Conservation (phyloP, 164 flowering plant species). For the Tinospora cordifolia region DNA sequence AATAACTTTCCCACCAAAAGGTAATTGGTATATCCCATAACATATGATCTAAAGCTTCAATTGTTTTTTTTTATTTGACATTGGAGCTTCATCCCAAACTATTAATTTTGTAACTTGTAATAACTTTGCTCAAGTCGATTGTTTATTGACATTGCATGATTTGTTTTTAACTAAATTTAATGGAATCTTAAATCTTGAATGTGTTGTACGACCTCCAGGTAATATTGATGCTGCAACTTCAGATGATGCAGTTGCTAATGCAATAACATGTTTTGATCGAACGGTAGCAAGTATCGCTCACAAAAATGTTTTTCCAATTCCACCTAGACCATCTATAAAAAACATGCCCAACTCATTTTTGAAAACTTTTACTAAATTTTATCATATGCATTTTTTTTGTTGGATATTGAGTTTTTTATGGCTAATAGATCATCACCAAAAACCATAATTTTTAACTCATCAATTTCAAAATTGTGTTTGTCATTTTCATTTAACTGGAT, state of each 20-base stretch:
- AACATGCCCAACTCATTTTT: background rate
- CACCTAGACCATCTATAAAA: constrained; percentile 2
- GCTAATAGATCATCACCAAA: background rate
- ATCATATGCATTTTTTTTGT: background rate
- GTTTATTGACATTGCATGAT: background rate
- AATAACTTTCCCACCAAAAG: no score
- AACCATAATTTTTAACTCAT: background rate
- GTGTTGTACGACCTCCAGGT: background rate
- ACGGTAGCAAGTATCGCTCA: background rate
- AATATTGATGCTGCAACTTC: background rate
- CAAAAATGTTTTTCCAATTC: background rate
- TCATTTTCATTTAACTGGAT: background rate
- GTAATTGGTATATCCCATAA: no score
- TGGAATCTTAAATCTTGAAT: constrained; percentile 3
- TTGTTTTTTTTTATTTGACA: no score
- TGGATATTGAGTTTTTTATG: background rate
- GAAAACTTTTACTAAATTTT: background rate
- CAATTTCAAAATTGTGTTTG: background rate
- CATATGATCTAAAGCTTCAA: no score
- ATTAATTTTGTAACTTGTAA: no score
- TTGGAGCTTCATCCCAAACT: no score
- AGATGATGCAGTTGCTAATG: background rate
- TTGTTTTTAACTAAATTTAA: no score
- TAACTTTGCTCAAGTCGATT: no score
- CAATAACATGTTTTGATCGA: background rate